Evolutionary conservation across 768 basidiomycete genomes (phyloP).

Genomic region (Chlorophyllum brunneum): DNA sequence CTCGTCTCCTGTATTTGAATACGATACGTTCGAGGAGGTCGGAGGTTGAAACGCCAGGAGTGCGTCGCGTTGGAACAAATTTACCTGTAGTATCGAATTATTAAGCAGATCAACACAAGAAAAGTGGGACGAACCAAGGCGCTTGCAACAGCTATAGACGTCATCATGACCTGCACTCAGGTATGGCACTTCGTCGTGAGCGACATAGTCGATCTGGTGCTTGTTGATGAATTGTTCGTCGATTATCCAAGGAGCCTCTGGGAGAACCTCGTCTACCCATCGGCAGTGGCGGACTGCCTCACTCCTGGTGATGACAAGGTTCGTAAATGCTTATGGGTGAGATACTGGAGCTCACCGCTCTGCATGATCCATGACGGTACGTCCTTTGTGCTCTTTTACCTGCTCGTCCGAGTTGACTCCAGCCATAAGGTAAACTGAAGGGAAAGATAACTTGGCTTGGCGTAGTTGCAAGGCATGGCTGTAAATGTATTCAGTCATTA

Average conservation of each 20-base stretch:
- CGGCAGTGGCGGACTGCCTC: conserved; percentile 94
- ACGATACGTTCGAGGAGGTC: conserved; percentile 92
- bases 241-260: conserved; percentile 90
- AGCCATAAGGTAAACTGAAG: conserved; percentile 83
- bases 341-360: conserved; percentile 59
- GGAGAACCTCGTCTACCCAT: conserved; percentile 94
- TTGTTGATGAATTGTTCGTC: conserved; percentile 78
- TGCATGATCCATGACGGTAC: conserved; percentile 81
- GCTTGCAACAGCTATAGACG: conserved; percentile 80
- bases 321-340: conserved; percentile 2
- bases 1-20: conserved; percentile 74
- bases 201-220: conserved; percentile 92
- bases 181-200: conserved; percentile 94
- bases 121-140: conserved; percentile 51
- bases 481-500: neutral
- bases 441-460: conserved; percentile 94
- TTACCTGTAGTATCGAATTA: conserved; percentile 73
- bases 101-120: neutral
- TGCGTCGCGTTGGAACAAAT: conserved; percentile 93
- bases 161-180: conserved; percentile 75
- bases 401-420: conserved; percentile 93
- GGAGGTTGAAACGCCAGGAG: conserved; percentile 92
- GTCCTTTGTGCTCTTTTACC: conserved; percentile 74
- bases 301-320: conserved; percentile 41
- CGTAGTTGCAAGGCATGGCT: conserved; percentile 95